phyloP scores from a whole-genome alignment of 129 eudicot species.

The Flaveria robusta region DNA sequence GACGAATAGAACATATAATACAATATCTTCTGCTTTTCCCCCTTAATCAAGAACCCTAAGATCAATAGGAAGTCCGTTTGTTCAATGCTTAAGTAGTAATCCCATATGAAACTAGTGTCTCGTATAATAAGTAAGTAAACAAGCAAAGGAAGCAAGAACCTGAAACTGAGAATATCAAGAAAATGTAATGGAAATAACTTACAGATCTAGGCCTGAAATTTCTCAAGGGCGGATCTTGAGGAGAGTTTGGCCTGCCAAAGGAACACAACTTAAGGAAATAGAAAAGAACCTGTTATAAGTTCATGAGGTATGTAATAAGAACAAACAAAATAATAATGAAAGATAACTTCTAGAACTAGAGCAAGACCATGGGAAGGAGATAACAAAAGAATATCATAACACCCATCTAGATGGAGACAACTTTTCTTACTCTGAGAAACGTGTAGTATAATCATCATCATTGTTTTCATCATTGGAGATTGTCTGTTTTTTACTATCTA shows the following conservation, averaged over 20 bases:
- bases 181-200: conserved; percentile 31
- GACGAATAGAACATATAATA: not conserved
- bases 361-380: not conserved
- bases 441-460: conserved; percentile 32
- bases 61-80: not conserved
- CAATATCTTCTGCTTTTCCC: not conserved
- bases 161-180: not conserved
- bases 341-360: not conserved
- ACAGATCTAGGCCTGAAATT: conserved; percentile 56
- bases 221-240: conserved; percentile 35
- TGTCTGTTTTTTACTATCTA: conserved; percentile 29
- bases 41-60: not conserved
- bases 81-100: not conserved
- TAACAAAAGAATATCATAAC: not conserved
- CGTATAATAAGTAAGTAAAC: not conserved
- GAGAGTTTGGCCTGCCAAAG: conserved; percentile 40
- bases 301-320: too few species aligned
- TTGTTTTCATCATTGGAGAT: conserved; percentile 35
- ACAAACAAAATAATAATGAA: too few species aligned
- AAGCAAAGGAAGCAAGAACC: not conserved
- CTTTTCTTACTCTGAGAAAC: conserved; percentile 44
- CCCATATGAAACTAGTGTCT: conserved; percentile 6
- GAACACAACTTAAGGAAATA: conserved; percentile 14
- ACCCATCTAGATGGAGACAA: not conserved
- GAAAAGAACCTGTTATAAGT: not conserved